These are phyloP conservation scores for Tanacetum coccineum DNA, from an alignment of 129 eudicot species.

Conservation along the genomic window DNA sequence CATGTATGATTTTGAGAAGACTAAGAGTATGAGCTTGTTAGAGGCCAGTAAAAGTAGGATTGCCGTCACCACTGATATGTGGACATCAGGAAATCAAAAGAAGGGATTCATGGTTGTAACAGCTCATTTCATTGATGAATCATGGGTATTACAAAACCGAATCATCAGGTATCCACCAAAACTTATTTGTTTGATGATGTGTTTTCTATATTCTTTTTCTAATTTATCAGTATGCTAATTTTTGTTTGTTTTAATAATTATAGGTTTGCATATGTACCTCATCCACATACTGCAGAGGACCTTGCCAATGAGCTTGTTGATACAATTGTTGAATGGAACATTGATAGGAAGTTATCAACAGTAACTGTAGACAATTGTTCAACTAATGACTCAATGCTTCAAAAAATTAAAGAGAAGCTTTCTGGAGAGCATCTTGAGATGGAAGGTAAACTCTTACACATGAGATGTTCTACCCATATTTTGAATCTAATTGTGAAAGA, in stretches of 20 bases:
- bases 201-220: neutral
- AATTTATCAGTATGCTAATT: neutral
- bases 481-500: neutral
- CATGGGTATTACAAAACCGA: neutral
- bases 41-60: neutral
- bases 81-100: conserved; percentile 21
- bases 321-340: neutral
- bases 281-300: neutral
- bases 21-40: neutral
- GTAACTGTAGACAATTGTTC: neutral
- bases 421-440: neutral
- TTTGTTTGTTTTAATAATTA: neutral
- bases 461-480: neutral
- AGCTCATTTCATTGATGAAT: conserved; percentile 12
- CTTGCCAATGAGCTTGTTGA: neutral
- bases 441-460: conserved; percentile 1
- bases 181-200: neutral
- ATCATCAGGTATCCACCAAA: neutral
- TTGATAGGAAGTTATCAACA: neutral
- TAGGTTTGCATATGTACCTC: conserved; percentile 1
- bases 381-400: neutral
- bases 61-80: conserved; percentile 25
- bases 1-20: conserved; percentile 10
- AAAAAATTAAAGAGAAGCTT: neutral
- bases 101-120: conserved; percentile 26